Evolutionary conservation across 139 green algal species (phyloP), one percentile per base, ranked within the genome.

Genomic region (Chlorella sp.): DNA sequence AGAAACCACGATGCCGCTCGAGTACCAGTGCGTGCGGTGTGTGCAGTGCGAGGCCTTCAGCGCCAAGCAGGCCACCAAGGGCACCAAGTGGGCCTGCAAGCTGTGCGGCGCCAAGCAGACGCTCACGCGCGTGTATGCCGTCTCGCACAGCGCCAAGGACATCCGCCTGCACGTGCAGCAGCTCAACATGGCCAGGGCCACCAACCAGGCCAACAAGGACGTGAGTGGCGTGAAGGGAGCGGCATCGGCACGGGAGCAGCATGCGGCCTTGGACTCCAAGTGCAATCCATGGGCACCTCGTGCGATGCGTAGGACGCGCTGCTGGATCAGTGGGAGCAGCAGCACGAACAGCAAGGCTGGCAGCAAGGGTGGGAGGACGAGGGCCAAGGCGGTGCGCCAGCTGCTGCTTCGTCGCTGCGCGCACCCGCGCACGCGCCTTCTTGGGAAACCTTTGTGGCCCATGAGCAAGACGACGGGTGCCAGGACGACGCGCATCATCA

Each of bases 51-150:
- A 33, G 3, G 49, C 34, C 0, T 77, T 67, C 32, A 70, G 76
- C 30, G 51, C 61, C 0, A 68, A 77, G 35, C 70, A 71, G 22
- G 69, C 72, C 1, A 81, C 74, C 20, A 81, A 81, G 36, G 50
- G 64, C 0, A 67, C 55, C 62, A 77, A 71, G 31, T 81, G 74
- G 23, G 2, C 5, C 6, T 81, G 75, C 34, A 62, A 31, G 0
- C 35, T 73, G 0, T 81, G 75, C 26, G 30, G 64, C 30, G 49
- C 51, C 3, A 81, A 70, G 22, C 75, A 81, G 24, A 74, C 50
- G 1, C 49, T 77, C n/a, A 63, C 70, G 23, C 63, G 67, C 14
- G 50, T 81, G 1, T 74, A 62, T 33, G 75, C 75, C 10, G 17
- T 55, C 42, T 55, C 42, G 10, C 10, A 17, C 10, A 55, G 42